A percentile compares a stretch with the other conserved stretches of the same genome.
Evolutionary conservation across 139 green algal genomes (phyloP).

Genomic region (Coelastrella sp.): DNA sequence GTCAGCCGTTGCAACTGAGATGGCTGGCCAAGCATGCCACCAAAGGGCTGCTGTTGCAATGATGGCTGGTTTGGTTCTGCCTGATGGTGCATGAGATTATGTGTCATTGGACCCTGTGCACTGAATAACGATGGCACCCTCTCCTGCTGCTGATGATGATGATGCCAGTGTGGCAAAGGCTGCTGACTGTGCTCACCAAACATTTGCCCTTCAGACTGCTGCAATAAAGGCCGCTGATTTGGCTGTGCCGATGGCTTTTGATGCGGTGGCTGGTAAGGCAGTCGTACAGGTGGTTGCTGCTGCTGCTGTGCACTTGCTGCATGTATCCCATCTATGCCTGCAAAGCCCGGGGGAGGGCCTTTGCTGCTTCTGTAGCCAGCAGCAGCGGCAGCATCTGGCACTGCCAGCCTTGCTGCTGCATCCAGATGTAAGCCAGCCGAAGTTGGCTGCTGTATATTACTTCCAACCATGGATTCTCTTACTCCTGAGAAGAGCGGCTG

Average conservation of each 20-base stretch:
- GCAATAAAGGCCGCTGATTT: not conserved
- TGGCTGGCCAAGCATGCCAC: not conserved
- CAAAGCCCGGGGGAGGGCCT: constrained; percentile 2
- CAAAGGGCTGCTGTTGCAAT: not conserved
- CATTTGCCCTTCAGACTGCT: not conserved
- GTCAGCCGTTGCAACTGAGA: constrained; percentile 5
- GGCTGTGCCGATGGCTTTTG: not conserved
- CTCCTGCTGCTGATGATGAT: constrained; percentile 1
- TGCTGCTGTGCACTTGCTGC: not conserved
- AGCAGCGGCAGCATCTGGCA: not conserved
- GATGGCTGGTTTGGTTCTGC: not conserved
- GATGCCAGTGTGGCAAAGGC: not conserved
- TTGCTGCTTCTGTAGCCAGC: not conserved
- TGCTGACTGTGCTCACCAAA: not conserved
- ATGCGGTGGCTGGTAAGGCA: not conserved
- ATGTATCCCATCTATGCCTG: not conserved
- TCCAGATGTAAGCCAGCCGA: too few relatives aligned
- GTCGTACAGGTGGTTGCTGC: not conserved
- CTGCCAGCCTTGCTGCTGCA: not conserved
- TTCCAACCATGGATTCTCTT: not conserved
- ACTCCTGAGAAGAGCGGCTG: not conserved
- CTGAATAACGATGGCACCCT: not conserved
- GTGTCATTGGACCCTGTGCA: not conserved
- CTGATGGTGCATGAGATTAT: not conserved
- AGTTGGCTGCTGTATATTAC: not conserved